Percentiles rank a stretch among this genome's conserved stretches.
Conservation (phyloP, 2,329 filamentous ascomycete species). For the Hymenoscyphus scutula region DNA sequence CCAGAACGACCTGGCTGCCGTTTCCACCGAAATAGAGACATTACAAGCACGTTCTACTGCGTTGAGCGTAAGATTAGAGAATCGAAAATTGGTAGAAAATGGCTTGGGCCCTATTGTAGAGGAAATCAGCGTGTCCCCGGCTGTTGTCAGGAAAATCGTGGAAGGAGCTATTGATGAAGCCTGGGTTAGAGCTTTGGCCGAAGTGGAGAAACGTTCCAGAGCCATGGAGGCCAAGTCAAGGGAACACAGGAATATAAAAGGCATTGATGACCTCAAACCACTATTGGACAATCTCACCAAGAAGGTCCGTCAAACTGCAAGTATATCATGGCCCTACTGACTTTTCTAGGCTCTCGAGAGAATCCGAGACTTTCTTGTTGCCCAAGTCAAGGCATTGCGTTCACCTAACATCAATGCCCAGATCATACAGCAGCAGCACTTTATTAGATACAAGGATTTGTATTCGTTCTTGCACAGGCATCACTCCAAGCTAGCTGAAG, state of each 20-base stretch:
- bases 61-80: constrained; percentile 81
- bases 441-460: constrained; percentile 83
- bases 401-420: constrained; percentile 97
- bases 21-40: constrained; percentile 93
- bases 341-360: constrained; percentile 72
- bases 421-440: constrained; percentile 90
- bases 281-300: constrained; percentile 79
- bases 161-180: constrained; percentile 87
- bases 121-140: constrained; percentile 83
- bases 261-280: constrained; percentile 78
- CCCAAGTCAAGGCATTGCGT: constrained; percentile 89
- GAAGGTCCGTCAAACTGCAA: constrained; percentile 53
- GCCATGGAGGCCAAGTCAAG: constrained; percentile 67
- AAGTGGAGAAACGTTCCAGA: constrained; percentile 76
- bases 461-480: constrained; percentile 82
- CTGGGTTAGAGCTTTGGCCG: constrained; percentile 79
- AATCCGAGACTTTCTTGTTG: constrained; percentile 90
- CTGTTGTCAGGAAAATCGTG: constrained; percentile 77
- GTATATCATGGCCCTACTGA: constrained; percentile 17
- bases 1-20: constrained; percentile 84
- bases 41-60: constrained; percentile 82
- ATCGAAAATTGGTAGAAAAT: constrained; percentile 85
- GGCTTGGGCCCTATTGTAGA: constrained; percentile 85
- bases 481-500: constrained; percentile 78
- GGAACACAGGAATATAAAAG: constrained; percentile 65